Conservation (phyloP, 2,329 filamentous ascomycete genomes). For the Colletotrichum falcatum region DNA sequence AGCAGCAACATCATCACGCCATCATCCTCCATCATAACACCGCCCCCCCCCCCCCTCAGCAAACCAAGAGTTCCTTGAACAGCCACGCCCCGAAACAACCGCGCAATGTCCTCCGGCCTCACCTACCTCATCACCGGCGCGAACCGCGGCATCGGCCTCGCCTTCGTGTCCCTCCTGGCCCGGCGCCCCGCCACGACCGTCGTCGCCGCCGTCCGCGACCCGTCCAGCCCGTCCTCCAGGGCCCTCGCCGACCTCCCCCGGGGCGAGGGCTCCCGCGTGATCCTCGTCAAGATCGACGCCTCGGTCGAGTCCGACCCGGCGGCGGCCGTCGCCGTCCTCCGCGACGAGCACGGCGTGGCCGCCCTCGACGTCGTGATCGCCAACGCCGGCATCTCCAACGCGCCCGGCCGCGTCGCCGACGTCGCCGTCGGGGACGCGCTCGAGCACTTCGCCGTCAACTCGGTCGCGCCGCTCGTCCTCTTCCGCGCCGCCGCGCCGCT, state of each 20-base stretch:
- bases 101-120: conserved; percentile 48
- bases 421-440: conserved; percentile 47
- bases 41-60: not conserved
- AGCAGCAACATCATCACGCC: not conserved
- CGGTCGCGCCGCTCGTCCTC: conserved; percentile 30
- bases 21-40: not conserved
- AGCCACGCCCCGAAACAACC: not conserved
- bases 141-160: conserved; percentile 36
- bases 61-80: not conserved
- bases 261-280: conserved; percentile 50
- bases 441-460: conserved; percentile 56
- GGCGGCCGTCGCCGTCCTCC: conserved; percentile 48
- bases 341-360: conserved; percentile 49
- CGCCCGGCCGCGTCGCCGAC: conserved; percentile 34
- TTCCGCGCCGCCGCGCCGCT: conserved; percentile 46
- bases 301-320: conserved; percentile 49
- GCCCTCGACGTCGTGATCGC: conserved; percentile 64
- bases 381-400: conserved; percentile 58
- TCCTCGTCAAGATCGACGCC: conserved; percentile 58
- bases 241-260: conserved; percentile 52
- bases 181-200: conserved; percentile 47
- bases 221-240: conserved; percentile 44
- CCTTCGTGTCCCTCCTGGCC: conserved; percentile 24
- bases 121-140: conserved; percentile 52
- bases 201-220: conserved; percentile 55